Conservation (phyloP, 2,329 filamentous ascomycete species). For the Calonectria hawksworthii region DNA sequence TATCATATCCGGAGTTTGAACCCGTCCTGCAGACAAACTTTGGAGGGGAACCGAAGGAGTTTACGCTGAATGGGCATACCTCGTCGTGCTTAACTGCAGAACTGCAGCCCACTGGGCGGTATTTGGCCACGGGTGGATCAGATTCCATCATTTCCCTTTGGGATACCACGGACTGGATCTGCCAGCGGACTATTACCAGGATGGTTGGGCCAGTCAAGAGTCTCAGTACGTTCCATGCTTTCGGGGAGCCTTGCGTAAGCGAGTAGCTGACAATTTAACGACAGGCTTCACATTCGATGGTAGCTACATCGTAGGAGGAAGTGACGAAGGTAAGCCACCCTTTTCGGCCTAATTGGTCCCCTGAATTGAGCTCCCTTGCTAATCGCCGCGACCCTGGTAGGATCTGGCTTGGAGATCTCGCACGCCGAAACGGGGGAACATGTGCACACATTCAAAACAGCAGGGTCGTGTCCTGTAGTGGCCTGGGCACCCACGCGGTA, state of each 20-base stretch:
- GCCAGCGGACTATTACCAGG: slow-evolving; percentile 77
- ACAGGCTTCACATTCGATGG: slow-evolving; percentile 84
- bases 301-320: slow-evolving; percentile 80
- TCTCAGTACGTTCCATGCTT: slow-evolving; percentile 66
- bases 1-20: slow-evolving; percentile 76
- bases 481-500: slow-evolving; percentile 84
- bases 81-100: slow-evolving; percentile 78
- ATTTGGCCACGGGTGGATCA: slow-evolving; percentile 80
- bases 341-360: neutral
- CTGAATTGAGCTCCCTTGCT: neutral
- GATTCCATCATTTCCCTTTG: slow-evolving; percentile 83
- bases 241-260: neutral
- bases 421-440: slow-evolving; percentile 82
- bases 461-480: slow-evolving; percentile 74
- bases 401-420: slow-evolving; percentile 75
- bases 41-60: slow-evolving; percentile 63
- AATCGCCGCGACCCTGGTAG: slow-evolving; percentile 46
- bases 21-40: slow-evolving; percentile 66
- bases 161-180: slow-evolving; percentile 85
- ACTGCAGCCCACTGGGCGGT: slow-evolving; percentile 78
- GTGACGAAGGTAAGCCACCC: slow-evolving; percentile 72
- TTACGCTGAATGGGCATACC: slow-evolving; percentile 79
- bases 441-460: slow-evolving; percentile 79
- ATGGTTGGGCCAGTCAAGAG: slow-evolving; percentile 79
- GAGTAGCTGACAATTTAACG: slow-evolving; percentile 29